phyloP scores from a whole-genome alignment of 495 filamentous ascomycete genomes.

The Poronia punctata region DNA sequence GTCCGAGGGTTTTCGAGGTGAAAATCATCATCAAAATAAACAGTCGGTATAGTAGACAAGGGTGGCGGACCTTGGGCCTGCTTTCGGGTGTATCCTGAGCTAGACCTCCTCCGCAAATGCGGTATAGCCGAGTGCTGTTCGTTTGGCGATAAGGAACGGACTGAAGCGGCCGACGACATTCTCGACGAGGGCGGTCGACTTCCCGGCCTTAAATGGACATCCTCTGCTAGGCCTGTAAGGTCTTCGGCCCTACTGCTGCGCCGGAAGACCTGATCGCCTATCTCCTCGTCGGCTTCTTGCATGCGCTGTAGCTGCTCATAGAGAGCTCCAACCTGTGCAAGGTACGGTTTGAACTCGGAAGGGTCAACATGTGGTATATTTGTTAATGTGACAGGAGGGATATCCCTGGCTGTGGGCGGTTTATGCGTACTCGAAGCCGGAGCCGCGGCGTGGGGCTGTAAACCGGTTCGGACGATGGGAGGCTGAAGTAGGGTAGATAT shows the following conservation, averaged over 20 bases:
- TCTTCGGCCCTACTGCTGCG: slow-evolving; percentile 44
- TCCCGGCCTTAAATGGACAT: slow-evolving; percentile 35
- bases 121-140: slow-evolving; percentile 40
- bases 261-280: slow-evolving; percentile 34
- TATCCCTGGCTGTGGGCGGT: slow-evolving; percentile 83
- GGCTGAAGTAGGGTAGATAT: slow-evolving; percentile 91
- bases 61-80: slow-evolving; percentile 65
- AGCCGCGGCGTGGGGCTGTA: slow-evolving; percentile 65
- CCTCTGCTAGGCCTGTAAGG: slow-evolving; percentile 38
- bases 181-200: slow-evolving; percentile 34
- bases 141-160: slow-evolving; percentile 43
- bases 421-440: slow-evolving; percentile 62
- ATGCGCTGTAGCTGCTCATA: slow-evolving; percentile 78
- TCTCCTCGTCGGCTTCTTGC: slow-evolving; percentile 60
- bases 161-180: slow-evolving; percentile 41
- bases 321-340: slow-evolving; percentile 70
- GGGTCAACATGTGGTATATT: slow-evolving; percentile 80
- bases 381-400: slow-evolving; percentile 87
- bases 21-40: slow-evolving; percentile 95
- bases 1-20: slow-evolving; percentile 93
- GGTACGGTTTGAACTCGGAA: slow-evolving; percentile 73
- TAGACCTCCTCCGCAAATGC: slow-evolving; percentile 33
- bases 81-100: slow-evolving; percentile 44
- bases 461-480: slow-evolving; percentile 81
- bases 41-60: slow-evolving; percentile 79